A percentile compares a stretch with the other conserved stretches of the same genome.
Evolutionary conservation across 1,139 yeast species (phyloP).

Genomic region (Lodderomyces margitis): DNA sequence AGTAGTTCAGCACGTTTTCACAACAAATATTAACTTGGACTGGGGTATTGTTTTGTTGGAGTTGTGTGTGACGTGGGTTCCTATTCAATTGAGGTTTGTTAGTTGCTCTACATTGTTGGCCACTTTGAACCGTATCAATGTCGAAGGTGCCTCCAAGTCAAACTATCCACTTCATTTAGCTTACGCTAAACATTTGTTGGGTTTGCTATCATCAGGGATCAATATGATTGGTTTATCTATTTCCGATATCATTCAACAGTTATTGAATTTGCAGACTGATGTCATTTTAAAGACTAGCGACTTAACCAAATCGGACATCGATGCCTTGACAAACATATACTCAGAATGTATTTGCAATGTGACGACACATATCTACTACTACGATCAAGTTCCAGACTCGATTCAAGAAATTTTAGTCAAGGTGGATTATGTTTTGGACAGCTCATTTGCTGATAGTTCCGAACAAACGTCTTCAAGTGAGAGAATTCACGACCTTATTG

Average conservation of each 20-base stretch:
- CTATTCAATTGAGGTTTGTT: constrained; percentile 82
- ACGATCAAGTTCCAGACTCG: constrained; percentile 78
- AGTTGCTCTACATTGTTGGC: constrained; percentile 49
- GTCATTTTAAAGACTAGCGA: constrained; percentile 32
- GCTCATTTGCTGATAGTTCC: constrained; percentile 18
- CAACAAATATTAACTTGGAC: constrained; percentile 20
- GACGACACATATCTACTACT: constrained; percentile 71
- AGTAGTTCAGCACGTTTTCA: constrained; percentile 36
- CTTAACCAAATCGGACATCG: constrained; percentile 22
- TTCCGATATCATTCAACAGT: constrained; percentile 70
- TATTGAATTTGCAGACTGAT: constrained; percentile 58
- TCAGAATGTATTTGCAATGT: constrained; percentile 58
- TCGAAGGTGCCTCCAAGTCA: constrained; percentile 21
- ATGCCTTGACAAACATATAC: constrained; percentile 29
- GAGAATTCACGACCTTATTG: constrained; percentile 25
- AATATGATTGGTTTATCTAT: constrained; percentile 88
- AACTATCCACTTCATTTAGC: constrained; percentile 42
- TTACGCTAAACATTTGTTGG: constrained; percentile 55
- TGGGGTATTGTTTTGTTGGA: constrained; percentile 65
- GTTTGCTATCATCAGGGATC: constrained; percentile 64
- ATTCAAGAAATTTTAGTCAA: constrained; percentile 53
- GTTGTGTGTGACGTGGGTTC: constrained; percentile 73
- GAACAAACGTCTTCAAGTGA: constrained; percentile 13
- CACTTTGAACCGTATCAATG: constrained; percentile 25
- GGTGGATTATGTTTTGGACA: constrained; percentile 33